A percentile compares a stretch with the other conserved stretches of the same genome.
Evolutionary conservation across 108 stramenopile species (phyloP).

Genomic region (Licmophora abbreviata): DNA sequence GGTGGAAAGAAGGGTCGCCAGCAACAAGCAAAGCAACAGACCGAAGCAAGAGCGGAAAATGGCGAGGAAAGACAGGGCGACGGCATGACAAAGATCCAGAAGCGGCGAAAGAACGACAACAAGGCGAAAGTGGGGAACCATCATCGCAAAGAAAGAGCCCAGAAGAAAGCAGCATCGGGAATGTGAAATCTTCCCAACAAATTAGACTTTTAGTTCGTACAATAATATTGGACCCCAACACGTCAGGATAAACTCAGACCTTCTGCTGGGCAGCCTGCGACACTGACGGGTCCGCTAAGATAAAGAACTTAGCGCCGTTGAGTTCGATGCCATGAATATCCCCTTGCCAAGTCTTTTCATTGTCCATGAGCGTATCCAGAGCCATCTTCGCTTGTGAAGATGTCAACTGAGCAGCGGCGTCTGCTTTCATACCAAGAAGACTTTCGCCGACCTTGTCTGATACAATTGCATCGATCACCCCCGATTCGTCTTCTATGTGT

Average conservation of each 20-base stretch:
- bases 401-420: constrained; percentile 16
- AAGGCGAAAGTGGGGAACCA: constrained; percentile 59
- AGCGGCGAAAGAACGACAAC: constrained; percentile 54
- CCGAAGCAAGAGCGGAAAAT: background rate
- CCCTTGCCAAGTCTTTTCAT: too few relatives aligned
- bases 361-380: too few relatives aligned
- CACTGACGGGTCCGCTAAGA: too few relatives aligned
- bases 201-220: too few relatives aligned
- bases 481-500: constrained; percentile 30
- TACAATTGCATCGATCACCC: constrained; percentile 36
- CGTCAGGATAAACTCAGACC: too few relatives aligned
- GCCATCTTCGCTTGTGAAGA: too few relatives aligned
- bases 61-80: too few relatives aligned
- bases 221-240: too few relatives aligned
- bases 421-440: constrained; percentile 23
- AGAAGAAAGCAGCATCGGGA: constrained; percentile 38
- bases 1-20: background rate
- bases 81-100: constrained; percentile 47
- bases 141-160: constrained; percentile 45
- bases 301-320: too few relatives aligned
- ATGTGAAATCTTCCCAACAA: background rate
- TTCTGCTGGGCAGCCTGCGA: too few relatives aligned
- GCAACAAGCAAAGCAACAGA: constrained; percentile 2
- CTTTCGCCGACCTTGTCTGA: constrained; percentile 25
- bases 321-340: too few relatives aligned